Percentiles rank a stretch among this genome's conserved stretches.
Evolutionary conservation across 768 basidiomycete genomes (phyloP).

Genomic region (Daedalea quercina): DNA sequence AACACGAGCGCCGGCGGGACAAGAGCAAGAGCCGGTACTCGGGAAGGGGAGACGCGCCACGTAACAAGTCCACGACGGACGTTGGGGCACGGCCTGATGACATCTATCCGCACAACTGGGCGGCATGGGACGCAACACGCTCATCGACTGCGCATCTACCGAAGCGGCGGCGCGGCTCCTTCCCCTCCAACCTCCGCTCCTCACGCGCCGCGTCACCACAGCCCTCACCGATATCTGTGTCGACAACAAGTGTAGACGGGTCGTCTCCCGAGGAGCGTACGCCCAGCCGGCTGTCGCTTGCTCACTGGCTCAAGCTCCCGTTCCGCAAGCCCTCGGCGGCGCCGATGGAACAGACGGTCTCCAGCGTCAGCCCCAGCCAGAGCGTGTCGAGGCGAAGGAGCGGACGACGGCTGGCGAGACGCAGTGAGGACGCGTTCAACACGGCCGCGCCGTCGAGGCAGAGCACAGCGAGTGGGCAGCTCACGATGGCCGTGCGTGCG

Average conservation of each 20-base stretch:
- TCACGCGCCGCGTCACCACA: slow-evolving; percentile 17
- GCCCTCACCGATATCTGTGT: slow-evolving; percentile 20
- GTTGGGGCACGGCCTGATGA: slow-evolving; percentile 3
- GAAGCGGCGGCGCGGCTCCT: slow-evolving; percentile 25
- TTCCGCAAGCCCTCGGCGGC: slow-evolving; percentile 6
- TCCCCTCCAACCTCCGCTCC: slow-evolving; percentile 17
- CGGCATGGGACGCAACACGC: slow-evolving; percentile 7
- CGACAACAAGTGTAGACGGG: slow-evolving; percentile 11
- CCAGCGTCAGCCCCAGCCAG: background rate
- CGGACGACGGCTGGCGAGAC: slow-evolving; percentile 15
- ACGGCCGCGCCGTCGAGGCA: slow-evolving; percentile 22
- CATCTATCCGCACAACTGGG: slow-evolving; percentile 7
- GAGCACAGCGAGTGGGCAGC: slow-evolving; percentile 20
- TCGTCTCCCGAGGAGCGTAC: slow-evolving; percentile 17
- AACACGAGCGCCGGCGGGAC: slow-evolving; percentile 21
- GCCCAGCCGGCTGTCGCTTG: slow-evolving; percentile 14
- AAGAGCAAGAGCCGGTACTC: slow-evolving; percentile 23
- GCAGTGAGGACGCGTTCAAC: slow-evolving; percentile 43
- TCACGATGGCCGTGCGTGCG: slow-evolving; percentile 47
- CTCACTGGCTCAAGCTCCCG: slow-evolving; percentile 4
- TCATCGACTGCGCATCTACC: background rate
- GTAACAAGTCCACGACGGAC: slow-evolving; percentile 18
- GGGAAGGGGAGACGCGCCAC: slow-evolving; percentile 2
- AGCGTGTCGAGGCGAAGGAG: slow-evolving; percentile 3
- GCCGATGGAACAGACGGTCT: slow-evolving; percentile 3